Evolutionary conservation across 2,329 filamentous ascomycete species (phyloP).

Genomic region (Graphilbum ipis-grandicollis): DNA sequence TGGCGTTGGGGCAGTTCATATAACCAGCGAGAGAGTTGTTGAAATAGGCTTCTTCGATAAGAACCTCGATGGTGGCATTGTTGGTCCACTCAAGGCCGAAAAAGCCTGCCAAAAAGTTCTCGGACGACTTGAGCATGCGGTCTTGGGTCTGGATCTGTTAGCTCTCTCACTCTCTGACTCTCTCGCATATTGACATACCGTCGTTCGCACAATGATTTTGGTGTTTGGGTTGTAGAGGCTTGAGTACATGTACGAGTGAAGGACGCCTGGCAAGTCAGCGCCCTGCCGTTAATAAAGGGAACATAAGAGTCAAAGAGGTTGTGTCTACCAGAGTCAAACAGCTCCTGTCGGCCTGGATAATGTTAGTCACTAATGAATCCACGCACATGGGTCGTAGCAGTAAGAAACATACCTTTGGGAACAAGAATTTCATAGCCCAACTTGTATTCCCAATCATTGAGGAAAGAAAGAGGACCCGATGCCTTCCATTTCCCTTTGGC

Average conservation of each 20-base stretch:
- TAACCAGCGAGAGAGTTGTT: constrained; percentile 59
- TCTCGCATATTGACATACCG: constrained; percentile 21
- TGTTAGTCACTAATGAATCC: too few relatives aligned
- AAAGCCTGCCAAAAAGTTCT: constrained; percentile 66
- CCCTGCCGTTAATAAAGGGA: too few relatives aligned
- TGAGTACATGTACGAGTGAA: constrained; percentile 59
- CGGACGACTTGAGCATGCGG: constrained; percentile 59
- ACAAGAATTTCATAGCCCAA: constrained; percentile 57
- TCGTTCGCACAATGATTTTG: constrained; percentile 58
- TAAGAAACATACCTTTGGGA: constrained; percentile 34
- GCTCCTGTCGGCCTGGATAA: constrained; percentile 45
- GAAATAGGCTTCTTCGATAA: constrained; percentile 44
- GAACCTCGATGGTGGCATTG: constrained; percentile 55
- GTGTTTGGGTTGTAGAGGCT: constrained; percentile 52
- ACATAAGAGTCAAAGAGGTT: too few relatives aligned
- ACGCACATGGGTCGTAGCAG: too few relatives aligned
- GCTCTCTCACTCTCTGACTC: too few relatives aligned
- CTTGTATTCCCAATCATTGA: constrained; percentile 51
- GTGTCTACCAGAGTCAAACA: constrained; percentile 46
- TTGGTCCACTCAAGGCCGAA: constrained; percentile 59
- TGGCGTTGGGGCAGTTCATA: constrained; percentile 46
- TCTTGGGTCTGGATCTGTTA: constrained; percentile 57
- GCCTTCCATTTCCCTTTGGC: constrained; percentile 35
- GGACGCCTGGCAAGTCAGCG: constrained; percentile 25
- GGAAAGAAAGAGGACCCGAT: constrained; percentile 42